Evolutionary conservation across 176 grass and related monocot species (phyloP).

Genomic region (Oryza meridionalis): DNA sequence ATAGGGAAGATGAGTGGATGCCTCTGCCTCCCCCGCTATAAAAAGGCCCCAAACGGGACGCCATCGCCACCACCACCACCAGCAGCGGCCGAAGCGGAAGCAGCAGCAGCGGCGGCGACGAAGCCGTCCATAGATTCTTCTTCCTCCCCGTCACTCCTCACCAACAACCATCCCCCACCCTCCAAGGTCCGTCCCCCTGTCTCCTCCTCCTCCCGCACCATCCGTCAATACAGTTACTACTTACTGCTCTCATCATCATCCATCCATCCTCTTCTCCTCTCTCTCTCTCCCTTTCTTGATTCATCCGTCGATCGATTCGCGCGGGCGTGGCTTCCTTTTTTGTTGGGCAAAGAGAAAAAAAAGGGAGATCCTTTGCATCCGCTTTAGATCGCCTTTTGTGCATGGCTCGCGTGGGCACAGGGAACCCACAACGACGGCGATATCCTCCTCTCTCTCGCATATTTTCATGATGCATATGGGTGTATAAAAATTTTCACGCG

Average conservation of each 20-base stretch:
- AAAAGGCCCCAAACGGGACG: constrained; percentile 13
- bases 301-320: not conserved
- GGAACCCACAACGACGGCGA: not conserved
- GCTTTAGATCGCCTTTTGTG: constrained; percentile 32
- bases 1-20: constrained; percentile 38
- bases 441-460: not conserved
- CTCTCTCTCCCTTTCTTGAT: not conserved
- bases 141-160: not conserved
- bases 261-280: not conserved
- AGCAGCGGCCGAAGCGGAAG: not conserved
- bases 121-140: constrained; percentile 25
- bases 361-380: constrained; percentile 26
- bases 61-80: not conserved
- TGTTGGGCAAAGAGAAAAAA: not conserved
- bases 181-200: constrained; percentile 49
- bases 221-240: constrained; percentile 13
- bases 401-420: constrained; percentile 12
- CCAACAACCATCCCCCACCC: constrained; percentile 1
- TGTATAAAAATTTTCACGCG: not conserved
- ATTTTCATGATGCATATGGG: not conserved
- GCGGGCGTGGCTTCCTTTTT: not conserved
- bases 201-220: not conserved
- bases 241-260: not conserved
- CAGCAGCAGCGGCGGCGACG: not conserved
- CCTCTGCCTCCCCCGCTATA: constrained; percentile 46